These are phyloP conservation scores for Diaporthe australafricana DNA, from an alignment of 2,329 filamentous ascomycete species.

Conservation along the genomic window DNA sequence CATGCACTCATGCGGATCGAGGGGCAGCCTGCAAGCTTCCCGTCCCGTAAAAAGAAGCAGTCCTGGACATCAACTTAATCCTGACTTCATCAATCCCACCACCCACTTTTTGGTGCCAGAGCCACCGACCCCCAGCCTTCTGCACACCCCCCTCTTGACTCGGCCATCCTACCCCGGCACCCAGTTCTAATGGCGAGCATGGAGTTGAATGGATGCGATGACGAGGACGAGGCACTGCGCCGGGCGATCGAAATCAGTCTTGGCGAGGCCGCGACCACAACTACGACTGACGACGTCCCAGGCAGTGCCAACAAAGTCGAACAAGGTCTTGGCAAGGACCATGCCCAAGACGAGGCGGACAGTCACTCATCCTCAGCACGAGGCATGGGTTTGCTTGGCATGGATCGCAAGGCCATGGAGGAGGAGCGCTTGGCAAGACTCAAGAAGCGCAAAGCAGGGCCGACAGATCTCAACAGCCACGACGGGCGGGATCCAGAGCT, in stretches of 20 bases:
- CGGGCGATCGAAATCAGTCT: conserved; percentile 71
- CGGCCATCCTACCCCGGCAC: neutral
- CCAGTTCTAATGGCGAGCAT: conserved; percentile 41
- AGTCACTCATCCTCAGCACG: conserved; percentile 13
- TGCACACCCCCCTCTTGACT: conserved; percentile 1
- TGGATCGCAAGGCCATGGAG: conserved; percentile 89
- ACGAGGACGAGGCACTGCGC: conserved; percentile 70
- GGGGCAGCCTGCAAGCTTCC: conserved; percentile 21
- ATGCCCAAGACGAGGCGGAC: conserved; percentile 42
- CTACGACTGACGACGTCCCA: conserved; percentile 14
- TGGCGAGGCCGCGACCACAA: conserved; percentile 43
- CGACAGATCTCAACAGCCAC: neutral
- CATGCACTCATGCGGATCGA: conserved; percentile 17
- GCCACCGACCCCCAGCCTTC: neutral
- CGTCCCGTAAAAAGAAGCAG: conserved; percentile 1
- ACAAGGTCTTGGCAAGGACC: conserved; percentile 16
- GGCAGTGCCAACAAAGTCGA: conserved; percentile 15
- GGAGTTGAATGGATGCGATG: conserved; percentile 49
- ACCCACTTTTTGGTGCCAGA: conserved; percentile 11
- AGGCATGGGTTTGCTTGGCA: conserved; percentile 54
- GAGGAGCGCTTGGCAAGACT: conserved; percentile 80
- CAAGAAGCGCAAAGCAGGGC: conserved; percentile 62
- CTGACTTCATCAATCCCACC: conserved; percentile 22
- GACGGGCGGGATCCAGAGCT: conserved; percentile 25
- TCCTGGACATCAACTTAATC: conserved; percentile 21